Evolutionary conservation across 2,329 filamentous ascomycete species (phyloP).

Genomic region (Diaporthe ampelina): DNA sequence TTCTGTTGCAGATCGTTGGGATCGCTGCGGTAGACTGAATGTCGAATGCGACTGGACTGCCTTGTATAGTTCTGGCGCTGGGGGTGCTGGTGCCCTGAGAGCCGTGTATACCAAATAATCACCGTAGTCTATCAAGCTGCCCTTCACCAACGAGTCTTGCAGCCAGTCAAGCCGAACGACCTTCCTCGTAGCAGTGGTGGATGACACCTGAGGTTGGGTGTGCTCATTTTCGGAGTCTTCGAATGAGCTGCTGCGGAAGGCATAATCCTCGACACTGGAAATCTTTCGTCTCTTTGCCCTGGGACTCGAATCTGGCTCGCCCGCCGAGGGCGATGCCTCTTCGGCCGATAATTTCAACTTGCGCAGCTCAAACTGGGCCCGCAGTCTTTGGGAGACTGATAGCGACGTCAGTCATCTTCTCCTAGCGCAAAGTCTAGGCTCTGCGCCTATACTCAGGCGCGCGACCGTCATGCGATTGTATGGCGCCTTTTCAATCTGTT

Average conservation of each 20-base stretch:
- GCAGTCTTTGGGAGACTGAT: constrained; percentile 71
- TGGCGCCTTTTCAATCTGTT: neutral
- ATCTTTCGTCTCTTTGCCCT: constrained; percentile 45
- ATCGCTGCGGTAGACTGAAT: constrained; percentile 28
- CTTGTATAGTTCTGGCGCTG: constrained; percentile 44
- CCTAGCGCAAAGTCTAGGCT: neutral
- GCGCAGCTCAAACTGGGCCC: constrained; percentile 84
- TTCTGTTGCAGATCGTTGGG: constrained; percentile 29
- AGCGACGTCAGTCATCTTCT: neutral
- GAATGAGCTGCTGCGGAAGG: constrained; percentile 42
- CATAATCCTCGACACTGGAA: constrained; percentile 41
- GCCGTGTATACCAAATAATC: constrained; percentile 70
- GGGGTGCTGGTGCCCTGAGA: constrained; percentile 27
- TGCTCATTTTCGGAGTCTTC: constrained; percentile 47
- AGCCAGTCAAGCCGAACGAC: constrained; percentile 74
- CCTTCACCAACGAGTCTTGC: constrained; percentile 63
- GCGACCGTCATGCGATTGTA: neutral
- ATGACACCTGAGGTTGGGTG: neutral
- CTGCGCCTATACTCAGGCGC: neutral
- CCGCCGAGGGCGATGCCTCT: constrained; percentile 53
- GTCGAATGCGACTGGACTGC: constrained; percentile 33
- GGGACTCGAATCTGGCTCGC: constrained; percentile 43
- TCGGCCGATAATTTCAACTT: constrained; percentile 73
- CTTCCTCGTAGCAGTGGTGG: constrained; percentile 49
- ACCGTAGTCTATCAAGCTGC: constrained; percentile 60